Evolutionary conservation across 1,284 basidiomycete genomes (phyloP), one percentile per base, ranked within the genome.

Genomic region (Exobasidium rhododendri): DNA sequence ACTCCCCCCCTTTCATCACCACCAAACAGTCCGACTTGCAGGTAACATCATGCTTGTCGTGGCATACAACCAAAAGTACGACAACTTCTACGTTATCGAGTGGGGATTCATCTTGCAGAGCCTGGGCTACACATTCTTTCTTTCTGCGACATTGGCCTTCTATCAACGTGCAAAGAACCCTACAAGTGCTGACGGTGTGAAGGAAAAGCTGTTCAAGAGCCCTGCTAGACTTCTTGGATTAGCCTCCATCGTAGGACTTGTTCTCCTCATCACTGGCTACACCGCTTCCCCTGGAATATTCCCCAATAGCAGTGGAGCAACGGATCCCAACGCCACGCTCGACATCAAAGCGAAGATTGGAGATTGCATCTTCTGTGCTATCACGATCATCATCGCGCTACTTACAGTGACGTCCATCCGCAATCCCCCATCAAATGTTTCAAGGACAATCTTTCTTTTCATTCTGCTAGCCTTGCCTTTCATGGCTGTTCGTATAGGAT

Each of bases 201-300:
- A 4, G 10, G 26, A 29, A 13, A 24, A 20, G 20, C 47, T 50
- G 24, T 44, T 44, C 14, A 50, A 20, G 20, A 40, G 10, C 10
- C 35, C 35, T 10, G 35, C 35, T 40, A 20, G 47, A 50, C n/a
- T 64, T 7, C 53, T 64, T 5, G 52, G 60, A 24, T 44, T 64
- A 7, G 51, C 49, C 24, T 59, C 54, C 31, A 40, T 56, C 29
- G 57, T 24, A 22, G 62, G 58, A 2, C 53, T 64, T 2, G 35
- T 61, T 35, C 26, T 64, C 14, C 35, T 64, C 24, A 64, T 64
- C 46, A 61, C 51, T 26, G 62, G 58, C 32, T 64, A 64, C 53
- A 26, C 47, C 3, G 54, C 58, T 17, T 53, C 49, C 40, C 31
- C 32, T 20, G 35, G 35, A 40, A 7, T 50, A 30, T 50, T 45